These are phyloP conservation scores for Agrostemma githago DNA, from an alignment of 148 eudicot genomes.

Conservation along the genomic window DNA sequence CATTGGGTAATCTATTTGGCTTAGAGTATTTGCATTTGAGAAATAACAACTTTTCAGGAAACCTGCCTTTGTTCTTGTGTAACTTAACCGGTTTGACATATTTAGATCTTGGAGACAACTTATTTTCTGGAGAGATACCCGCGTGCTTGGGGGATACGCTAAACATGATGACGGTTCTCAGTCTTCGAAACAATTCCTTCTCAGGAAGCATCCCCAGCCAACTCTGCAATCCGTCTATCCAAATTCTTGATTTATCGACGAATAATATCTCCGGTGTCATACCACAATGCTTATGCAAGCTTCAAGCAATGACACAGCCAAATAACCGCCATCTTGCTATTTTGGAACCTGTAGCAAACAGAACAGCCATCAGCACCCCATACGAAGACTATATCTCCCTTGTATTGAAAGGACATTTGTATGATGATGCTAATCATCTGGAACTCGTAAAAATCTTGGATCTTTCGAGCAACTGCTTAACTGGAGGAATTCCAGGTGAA, in stretches of 20 bases:
- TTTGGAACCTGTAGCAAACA: no score
- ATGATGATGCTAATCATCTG: conserved; percentile 9
- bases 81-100: background rate
- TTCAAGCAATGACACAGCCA: conserved; percentile 16
- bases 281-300: conserved; percentile 17
- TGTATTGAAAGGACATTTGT: conserved; percentile 18
- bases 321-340: conserved; percentile 6
- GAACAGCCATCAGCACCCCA: background rate
- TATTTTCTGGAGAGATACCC: conserved; percentile 18
- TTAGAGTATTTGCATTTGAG: conserved; percentile 16
- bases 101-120: conserved; percentile 25
- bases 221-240: conserved; percentile 16
- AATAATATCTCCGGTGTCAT: background rate
- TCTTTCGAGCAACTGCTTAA: conserved; percentile 20
- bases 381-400: conserved; percentile 18
- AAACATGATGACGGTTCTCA: conserved; percentile 4
- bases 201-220: conserved; percentile 14
- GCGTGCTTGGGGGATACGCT: background rate
- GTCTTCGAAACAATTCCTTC: conserved; percentile 21
- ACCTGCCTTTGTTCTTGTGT: conserved; percentile 8
- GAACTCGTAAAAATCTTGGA: conserved; percentile 23
- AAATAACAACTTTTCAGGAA: conserved; percentile 18
- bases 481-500: conserved; percentile 10
- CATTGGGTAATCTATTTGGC: background rate
- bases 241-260: conserved; percentile 22